Percentiles rank a stretch among this genome's conserved stretches.
These are phyloP conservation scores for Moricandia arvensis DNA, from an alignment of 345 rosid genomes.

Conservation along the genomic window DNA sequence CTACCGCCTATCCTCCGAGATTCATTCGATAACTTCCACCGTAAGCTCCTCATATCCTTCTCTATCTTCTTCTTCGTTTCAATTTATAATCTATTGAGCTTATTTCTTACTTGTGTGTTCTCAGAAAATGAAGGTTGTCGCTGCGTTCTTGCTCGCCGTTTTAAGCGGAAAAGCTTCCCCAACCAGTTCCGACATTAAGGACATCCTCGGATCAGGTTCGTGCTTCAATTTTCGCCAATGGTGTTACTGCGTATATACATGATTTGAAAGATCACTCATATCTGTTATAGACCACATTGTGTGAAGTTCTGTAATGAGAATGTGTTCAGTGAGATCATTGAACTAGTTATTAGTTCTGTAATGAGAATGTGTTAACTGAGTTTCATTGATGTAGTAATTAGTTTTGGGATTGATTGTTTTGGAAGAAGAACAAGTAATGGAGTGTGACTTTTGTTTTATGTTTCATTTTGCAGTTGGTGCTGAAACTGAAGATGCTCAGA, in stretches of 20 bases:
- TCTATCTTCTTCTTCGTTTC: neutral
- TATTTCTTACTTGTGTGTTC: neutral
- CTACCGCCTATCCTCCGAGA: neutral
- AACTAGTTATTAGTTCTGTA: too few relatives aligned
- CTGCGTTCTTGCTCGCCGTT: slow-evolving; percentile 71
- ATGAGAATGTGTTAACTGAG: too few relatives aligned
- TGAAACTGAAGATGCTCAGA: slow-evolving; percentile 56
- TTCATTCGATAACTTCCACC: neutral
- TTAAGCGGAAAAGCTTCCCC: slow-evolving; percentile 69
- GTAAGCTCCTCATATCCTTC: neutral
- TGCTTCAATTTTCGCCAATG: too few relatives aligned
- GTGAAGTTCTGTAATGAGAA: neutral
- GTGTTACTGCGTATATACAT: neutral
- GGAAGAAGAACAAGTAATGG: neutral
- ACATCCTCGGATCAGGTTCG: slow-evolving; percentile 68
- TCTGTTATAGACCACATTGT: too few relatives aligned
- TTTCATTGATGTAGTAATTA: neutral
- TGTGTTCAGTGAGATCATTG: neutral
- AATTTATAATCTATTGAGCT: neutral
- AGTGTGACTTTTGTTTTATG: neutral
- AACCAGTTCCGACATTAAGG: slow-evolving; percentile 50
- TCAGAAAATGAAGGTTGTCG: slow-evolving; percentile 67
- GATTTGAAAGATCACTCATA: too few relatives aligned
- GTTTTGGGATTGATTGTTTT: neutral
- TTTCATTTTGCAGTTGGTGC: slow-evolving; percentile 56